Evolutionary conservation across 1,284 basidiomycete species (phyloP).

Genomic region (Malassezia yamatoensis): DNA sequence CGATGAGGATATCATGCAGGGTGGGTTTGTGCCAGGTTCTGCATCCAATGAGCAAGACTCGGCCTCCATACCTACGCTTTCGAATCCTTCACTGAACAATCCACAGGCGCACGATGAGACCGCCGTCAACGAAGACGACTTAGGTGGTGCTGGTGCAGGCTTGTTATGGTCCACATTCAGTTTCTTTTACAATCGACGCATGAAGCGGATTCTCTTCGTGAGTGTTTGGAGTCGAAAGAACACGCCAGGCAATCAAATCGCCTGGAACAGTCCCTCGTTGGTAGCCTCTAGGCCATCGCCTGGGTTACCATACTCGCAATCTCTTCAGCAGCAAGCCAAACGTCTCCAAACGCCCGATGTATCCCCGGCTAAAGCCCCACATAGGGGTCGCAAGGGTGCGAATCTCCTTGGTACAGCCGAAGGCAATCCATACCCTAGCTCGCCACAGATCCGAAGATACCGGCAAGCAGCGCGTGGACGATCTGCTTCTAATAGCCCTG

Average conservation of each 20-base stretch:
- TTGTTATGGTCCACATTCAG: conserved; percentile 92
- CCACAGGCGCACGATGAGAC: conserved; percentile 16
- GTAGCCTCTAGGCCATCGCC: neutral
- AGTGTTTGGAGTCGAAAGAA: conserved; percentile 81
- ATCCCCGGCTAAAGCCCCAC: neutral
- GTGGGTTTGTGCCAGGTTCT: conserved; percentile 20
- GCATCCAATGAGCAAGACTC: neutral
- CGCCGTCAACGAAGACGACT: conserved; percentile 51
- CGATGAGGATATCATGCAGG: conserved; percentile 40
- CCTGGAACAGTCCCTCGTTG: conserved; percentile 18
- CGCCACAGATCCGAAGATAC: conserved; percentile 1
- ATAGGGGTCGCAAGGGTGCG: neutral
- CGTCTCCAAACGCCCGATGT: conserved; percentile 6
- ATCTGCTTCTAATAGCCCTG: conserved; percentile 24
- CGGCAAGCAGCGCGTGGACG: conserved; percentile 7
- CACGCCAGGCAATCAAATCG: conserved; percentile 19
- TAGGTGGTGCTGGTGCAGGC: conserved; percentile 57
- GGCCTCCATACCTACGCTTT: neutral
- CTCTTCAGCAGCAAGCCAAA: conserved; percentile 1
- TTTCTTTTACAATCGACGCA: conserved; percentile 88
- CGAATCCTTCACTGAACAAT: neutral
- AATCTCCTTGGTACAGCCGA: neutral
- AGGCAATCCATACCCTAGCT: neutral
- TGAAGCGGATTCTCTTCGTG: conserved; percentile 82
- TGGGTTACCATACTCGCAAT: neutral